These are phyloP conservation scores for Vitis amurensis DNA, from an alignment of 164 flowering plant species.

Conservation along the genomic window DNA sequence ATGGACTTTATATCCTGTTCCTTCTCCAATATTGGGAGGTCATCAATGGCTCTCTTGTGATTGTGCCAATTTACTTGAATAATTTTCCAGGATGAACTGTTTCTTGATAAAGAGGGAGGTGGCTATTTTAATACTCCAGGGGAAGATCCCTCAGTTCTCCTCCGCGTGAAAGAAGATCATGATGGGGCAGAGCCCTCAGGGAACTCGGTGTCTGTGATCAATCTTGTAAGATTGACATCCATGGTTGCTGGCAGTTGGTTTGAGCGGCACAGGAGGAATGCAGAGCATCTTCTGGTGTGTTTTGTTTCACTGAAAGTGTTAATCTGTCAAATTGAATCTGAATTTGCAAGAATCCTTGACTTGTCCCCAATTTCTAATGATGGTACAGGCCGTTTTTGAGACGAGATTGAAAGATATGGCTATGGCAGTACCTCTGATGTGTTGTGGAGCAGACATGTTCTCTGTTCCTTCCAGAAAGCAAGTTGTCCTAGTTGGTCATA, in stretches of 20 bases:
- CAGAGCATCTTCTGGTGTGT: constrained; percentile 80
- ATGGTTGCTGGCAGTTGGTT: constrained; percentile 43
- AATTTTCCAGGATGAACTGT: constrained; percentile 72
- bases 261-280: constrained; percentile 49
- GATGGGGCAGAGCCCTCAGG: constrained; percentile 99
- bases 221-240: constrained; percentile 75
- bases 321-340: not conserved
- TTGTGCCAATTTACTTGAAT: not conserved
- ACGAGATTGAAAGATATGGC: constrained; percentile 65
- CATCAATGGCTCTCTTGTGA: not conserved
- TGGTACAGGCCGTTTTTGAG: constrained; percentile 80
- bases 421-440: constrained; percentile 89
- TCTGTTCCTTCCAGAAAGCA: constrained; percentile 68
- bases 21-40: not conserved
- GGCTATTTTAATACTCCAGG: constrained; percentile 90
- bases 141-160: constrained; percentile 84
- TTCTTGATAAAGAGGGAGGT: constrained; percentile 87
- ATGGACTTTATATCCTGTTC: constrained; percentile 12
- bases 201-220: constrained; percentile 81
- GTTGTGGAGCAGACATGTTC: constrained; percentile 88
- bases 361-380: not conserved
- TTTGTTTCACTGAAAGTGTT: not conserved
- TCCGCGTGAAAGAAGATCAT: constrained; percentile 93
- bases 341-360: not conserved
- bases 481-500: constrained; percentile 77